Conservation (phyloP, 2,329 filamentous ascomycete species). For the Apiospora kogelbergensis region DNA sequence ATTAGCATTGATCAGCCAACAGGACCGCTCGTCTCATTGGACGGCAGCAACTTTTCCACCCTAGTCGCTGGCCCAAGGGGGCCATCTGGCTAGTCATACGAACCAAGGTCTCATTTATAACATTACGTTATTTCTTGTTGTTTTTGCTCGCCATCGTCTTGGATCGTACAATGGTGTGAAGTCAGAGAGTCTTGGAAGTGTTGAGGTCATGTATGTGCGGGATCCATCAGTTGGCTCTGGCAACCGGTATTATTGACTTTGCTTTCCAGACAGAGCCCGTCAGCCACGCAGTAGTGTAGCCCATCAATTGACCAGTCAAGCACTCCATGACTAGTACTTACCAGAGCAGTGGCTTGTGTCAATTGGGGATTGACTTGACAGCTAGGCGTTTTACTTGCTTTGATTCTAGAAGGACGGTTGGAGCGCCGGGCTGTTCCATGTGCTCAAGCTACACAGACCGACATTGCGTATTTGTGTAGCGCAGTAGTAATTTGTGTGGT, state of each 20-base stretch:
- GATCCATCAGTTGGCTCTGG: not conserved
- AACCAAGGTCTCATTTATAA: conserved; percentile 1
- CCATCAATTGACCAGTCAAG: not conserved
- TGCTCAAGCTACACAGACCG: not conserved
- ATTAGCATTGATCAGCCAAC: conserved; percentile 5
- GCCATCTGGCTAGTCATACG: not conserved
- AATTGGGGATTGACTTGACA: not conserved
- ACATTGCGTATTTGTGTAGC: not conserved
- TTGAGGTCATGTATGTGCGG: not conserved
- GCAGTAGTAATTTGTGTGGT: conserved; percentile 2
- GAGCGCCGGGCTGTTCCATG: not conserved
- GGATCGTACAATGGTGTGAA: not conserved
- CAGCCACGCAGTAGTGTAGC: not conserved
- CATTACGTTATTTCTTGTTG: not conserved
- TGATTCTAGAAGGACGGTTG: not conserved
- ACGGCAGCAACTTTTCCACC: not conserved
- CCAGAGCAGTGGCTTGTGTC: not conserved
- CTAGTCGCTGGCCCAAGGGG: not conserved
- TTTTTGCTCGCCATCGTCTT: not conserved
- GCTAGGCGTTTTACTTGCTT: not conserved
- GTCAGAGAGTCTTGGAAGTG: not conserved
- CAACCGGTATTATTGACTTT: not conserved
- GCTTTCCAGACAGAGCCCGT: not conserved
- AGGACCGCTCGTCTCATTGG: conserved; percentile 1
- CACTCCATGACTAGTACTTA: not conserved